Conservation (phyloP, 1,139 yeast genomes). For the Yamadazyma sp. region DNA sequence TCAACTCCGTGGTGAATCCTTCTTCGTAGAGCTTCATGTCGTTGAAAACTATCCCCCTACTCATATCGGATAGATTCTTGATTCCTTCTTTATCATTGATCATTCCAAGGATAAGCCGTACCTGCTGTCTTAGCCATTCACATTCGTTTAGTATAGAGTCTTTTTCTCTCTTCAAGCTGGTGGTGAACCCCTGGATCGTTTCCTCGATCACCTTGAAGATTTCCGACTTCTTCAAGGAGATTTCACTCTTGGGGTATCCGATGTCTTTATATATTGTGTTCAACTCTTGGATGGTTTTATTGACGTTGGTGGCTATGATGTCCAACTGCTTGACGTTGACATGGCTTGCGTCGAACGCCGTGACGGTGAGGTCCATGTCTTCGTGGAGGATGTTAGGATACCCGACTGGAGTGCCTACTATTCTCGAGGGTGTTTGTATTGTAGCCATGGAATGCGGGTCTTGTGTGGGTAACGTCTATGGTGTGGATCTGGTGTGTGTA, state of each 20-base stretch:
- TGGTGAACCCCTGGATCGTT: constrained; percentile 36
- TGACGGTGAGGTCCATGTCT: constrained; percentile 7
- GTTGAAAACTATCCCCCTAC: constrained; percentile 36
- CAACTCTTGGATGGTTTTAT: constrained; percentile 35
- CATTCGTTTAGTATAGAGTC: constrained; percentile 42
- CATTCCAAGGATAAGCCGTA: constrained; percentile 41
- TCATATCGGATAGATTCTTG: constrained; percentile 21
- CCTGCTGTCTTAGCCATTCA: constrained; percentile 49
- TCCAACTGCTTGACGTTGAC: constrained; percentile 20
- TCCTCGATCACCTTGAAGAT: constrained; percentile 42
- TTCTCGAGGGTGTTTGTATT: constrained; percentile 11
- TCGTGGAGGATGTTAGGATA: constrained; percentile 6
- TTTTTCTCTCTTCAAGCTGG: constrained; percentile 37
- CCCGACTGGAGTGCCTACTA: constrained; percentile 10
- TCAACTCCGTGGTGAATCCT: constrained; percentile 35
- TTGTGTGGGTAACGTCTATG: too few relatives aligned
- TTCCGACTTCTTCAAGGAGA: constrained; percentile 35
- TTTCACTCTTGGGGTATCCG: constrained; percentile 39
- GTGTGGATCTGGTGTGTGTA: too few relatives aligned
- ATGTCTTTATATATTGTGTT: constrained; percentile 34
- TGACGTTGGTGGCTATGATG: constrained; percentile 28
- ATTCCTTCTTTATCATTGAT: constrained; percentile 38
- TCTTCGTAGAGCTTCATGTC: constrained; percentile 26
- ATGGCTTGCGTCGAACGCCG: not conserved
- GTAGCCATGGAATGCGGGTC: constrained; percentile 6